Percentiles rank a stretch among this genome's conserved stretches.
Evolutionary conservation across 2,329 filamentous ascomycete genomes (phyloP).

Genomic region (Laburnicola sp.): DNA sequence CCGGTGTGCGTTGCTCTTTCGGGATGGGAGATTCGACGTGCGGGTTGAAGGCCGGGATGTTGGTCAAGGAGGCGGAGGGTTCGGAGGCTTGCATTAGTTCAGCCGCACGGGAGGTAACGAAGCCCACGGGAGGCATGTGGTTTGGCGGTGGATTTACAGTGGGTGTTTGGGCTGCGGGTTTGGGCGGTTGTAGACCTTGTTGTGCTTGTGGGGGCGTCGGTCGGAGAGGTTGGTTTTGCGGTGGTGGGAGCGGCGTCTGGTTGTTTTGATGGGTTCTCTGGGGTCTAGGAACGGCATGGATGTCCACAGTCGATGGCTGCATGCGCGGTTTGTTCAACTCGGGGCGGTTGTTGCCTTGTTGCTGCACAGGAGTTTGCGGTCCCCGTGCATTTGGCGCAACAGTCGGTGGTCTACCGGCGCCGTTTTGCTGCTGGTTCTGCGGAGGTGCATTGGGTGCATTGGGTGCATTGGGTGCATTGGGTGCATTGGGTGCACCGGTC

Average conservation of each 20-base stretch:
- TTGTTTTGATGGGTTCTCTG: slow-evolving; percentile 17
- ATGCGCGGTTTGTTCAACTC: slow-evolving; percentile 27
- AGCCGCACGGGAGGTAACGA: slow-evolving; percentile 52
- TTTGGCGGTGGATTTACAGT: slow-evolving; percentile 20
- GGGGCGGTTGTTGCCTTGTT: slow-evolving; percentile 26
- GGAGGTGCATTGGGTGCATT: slow-evolving; percentile 20
- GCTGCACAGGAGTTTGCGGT: slow-evolving; percentile 31
- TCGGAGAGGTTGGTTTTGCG: slow-evolving; percentile 28
- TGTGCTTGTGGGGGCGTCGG: slow-evolving; percentile 32
- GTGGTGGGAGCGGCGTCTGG: slow-evolving; percentile 23
- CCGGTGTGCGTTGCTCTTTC: slow-evolving; percentile 78
- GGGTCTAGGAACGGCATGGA: slow-evolving; percentile 22
- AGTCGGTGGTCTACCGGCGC: slow-evolving; percentile 20
- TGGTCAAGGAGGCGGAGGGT: slow-evolving; percentile 28
- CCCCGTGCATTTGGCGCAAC: slow-evolving; percentile 33
- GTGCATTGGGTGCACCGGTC: slow-evolving; percentile 18
- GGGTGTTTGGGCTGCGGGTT: slow-evolving; percentile 3
- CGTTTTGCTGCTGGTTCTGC: slow-evolving; percentile 34
- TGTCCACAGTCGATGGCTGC: slow-evolving; percentile 28
- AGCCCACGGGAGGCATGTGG: slow-evolving; percentile 46
- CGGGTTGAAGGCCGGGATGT: slow-evolving; percentile 52
- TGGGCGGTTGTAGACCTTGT: slow-evolving; percentile 6
- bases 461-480: no score
- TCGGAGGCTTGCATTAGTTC: slow-evolving; percentile 45
- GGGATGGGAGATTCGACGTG: slow-evolving; percentile 64